Base-by-base conservation (phyloP, 257 asterid genomes). In the Scutellaria galericulata region DNA sequence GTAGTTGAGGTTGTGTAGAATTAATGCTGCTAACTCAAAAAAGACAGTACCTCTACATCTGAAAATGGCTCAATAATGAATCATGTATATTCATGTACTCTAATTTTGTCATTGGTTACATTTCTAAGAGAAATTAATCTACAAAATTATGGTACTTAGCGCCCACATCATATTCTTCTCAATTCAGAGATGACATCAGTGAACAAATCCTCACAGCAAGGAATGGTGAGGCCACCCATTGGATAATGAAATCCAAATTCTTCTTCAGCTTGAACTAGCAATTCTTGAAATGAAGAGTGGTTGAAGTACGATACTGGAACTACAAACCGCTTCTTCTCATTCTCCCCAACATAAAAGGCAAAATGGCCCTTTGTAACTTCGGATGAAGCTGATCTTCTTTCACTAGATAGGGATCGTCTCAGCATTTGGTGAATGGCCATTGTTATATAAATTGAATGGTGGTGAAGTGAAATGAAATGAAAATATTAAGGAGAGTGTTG, bases 161-260 rank as follows among this genome's bases (percentile, higher is more conserved):
- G 12, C 4, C 5, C 2, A 10, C 7, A 1, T 66, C 64, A 68
- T 22, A n/a, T 1, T 51, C 63, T 12, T 6, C 63, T 66, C 22
- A 83, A 58, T 3, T 47, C 15, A 15, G 84, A 84, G 45, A 65
- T 70, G 41, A 83, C 66, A 71, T 57, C 77, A 63, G 67, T 48
- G 67, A 86, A 86, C 46, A 79, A 77, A 64, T 79, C 80, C 64
- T 86, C 78, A 37, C 67, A 75, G 66, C 87, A 83, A 4, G 86
- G 88, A 68, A 83, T 77, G 2, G 88, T 80, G 11, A 86, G 77
- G 7, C 88, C 91, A 11, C 79, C 79, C 70, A 22, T 68, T n/a
- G 75, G 79, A 60, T 68, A 75, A 24, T 40, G 13, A 9, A 75
- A 75, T 9, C 70, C 70, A 13, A 47, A 75, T 55, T 70, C 80